Conservation (phyloP, 805 yeast species). For the Vanderwaltozyma verrucispora region DNA sequence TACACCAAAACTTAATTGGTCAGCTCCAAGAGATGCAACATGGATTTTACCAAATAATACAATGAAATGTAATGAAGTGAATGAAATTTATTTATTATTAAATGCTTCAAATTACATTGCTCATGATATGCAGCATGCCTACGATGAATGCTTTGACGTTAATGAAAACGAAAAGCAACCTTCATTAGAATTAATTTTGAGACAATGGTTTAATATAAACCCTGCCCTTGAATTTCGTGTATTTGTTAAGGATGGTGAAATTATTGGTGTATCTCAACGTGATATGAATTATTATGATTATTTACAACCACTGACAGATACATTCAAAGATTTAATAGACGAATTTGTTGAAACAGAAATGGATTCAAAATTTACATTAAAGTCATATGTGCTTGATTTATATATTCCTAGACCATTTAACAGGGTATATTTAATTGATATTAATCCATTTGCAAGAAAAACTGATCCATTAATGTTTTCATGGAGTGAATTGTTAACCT, state of each 20-base stretch:
- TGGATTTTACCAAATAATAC: constrained; percentile 83
- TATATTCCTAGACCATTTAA: constrained; percentile 70
- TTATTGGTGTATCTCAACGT: constrained; percentile 74
- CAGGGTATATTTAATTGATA: constrained; percentile 62
- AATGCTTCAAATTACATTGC: constrained; percentile 83
- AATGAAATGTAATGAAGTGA: constrained; percentile 55
- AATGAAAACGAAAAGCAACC: constrained; percentile 19
- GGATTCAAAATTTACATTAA: constrained; percentile 40
- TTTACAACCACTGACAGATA: constrained; percentile 41
- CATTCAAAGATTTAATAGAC: constrained; percentile 39
- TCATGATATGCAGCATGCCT: constrained; percentile 72
- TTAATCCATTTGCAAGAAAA: constrained; percentile 73
- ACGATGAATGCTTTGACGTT: constrained; percentile 37
- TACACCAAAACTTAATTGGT: constrained; percentile 92
- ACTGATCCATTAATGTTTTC: constrained; percentile 72
- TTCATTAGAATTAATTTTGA: constrained; percentile 56
- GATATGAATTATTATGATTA: constrained; percentile 78
- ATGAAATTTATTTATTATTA: constrained; percentile 69
- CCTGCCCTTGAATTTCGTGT: constrained; percentile 91
- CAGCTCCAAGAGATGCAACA: constrained; percentile 88
- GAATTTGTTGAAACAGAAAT: constrained; percentile 44
- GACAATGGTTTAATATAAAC: constrained; percentile 74
- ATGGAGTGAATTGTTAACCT: constrained; percentile 65
- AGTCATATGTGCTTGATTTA: constrained; percentile 62
- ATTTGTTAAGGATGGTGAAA: constrained; percentile 52